These are phyloP conservation scores for Periconia sp. DNA, from an alignment of 2,329 filamentous ascomycete species.

Conservation along the genomic window DNA sequence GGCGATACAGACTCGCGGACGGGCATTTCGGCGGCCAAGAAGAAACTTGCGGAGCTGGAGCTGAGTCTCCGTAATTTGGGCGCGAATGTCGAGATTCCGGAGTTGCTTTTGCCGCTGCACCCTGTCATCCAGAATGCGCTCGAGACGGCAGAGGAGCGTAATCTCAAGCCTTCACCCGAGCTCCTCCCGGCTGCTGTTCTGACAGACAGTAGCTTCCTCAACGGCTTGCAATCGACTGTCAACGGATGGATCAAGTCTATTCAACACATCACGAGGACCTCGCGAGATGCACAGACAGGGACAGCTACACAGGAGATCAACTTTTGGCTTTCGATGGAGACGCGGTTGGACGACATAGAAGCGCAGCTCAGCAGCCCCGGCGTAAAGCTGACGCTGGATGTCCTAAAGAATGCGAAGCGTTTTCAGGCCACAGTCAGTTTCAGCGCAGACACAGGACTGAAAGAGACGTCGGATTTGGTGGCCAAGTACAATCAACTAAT, in stretches of 20 bases:
- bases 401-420: slow-evolving; percentile 94
- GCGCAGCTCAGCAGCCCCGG: slow-evolving; percentile 86
- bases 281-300: slow-evolving; percentile 76
- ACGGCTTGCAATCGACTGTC: slow-evolving; percentile 89
- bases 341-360: slow-evolving; percentile 89
- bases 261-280: slow-evolving; percentile 92
- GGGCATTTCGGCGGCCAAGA: slow-evolving; percentile 95
- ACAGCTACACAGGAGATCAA: slow-evolving; percentile 98
- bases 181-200: slow-evolving; percentile 77
- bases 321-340: slow-evolving; percentile 98
- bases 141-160: slow-evolving; percentile 73
- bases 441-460: slow-evolving; percentile 90
- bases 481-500: slow-evolving; percentile 99
- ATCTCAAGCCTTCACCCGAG: slow-evolving; percentile 75
- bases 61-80: slow-evolving; percentile 89
- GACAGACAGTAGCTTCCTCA: slow-evolving; percentile 89
- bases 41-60: slow-evolving; percentile 93
- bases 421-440: slow-evolving; percentile 98
- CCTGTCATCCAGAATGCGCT: slow-evolving; percentile 85
- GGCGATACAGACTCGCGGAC: slow-evolving; percentile 90
- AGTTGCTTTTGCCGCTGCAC: slow-evolving; percentile 85
- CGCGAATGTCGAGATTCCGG: slow-evolving; percentile 97
- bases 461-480: slow-evolving; percentile 94
- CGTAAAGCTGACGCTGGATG: slow-evolving; percentile 88
- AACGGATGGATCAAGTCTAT: slow-evolving; percentile 99